phyloP scores from a whole-genome alignment of 2,329 filamentous ascomycete genomes.

The Scedosporium dehoogii region DNA sequence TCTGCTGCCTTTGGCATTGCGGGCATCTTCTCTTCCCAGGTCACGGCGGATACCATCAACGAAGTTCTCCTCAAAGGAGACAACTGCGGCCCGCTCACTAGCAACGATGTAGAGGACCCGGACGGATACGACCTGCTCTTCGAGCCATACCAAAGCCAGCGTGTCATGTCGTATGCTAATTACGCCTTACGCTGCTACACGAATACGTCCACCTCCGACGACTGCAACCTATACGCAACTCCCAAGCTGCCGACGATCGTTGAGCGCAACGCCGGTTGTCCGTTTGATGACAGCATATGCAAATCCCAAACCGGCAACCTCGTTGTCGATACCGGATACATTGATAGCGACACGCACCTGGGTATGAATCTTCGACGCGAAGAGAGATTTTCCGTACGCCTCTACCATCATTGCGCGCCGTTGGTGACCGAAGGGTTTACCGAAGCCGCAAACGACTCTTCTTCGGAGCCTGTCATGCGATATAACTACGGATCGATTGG shows the following conservation, averaged over 20 bases:
- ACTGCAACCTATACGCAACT: slow-evolving; percentile 4
- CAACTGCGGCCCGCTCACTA: slow-evolving; percentile 6
- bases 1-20: slow-evolving; percentile 4
- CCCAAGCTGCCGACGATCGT: slow-evolving; percentile 3
- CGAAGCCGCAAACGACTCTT: background rate
- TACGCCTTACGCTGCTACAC: slow-evolving; percentile 15
- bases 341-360: slow-evolving; percentile 12
- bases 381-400: slow-evolving; percentile 8
- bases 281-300: slow-evolving; percentile 12
- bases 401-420: background rate
- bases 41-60: slow-evolving; percentile 4
- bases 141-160: background rate
- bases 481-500: background rate
- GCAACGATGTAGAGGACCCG: background rate
- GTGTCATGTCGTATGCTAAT: slow-evolving; percentile 6
- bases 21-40: slow-evolving; percentile 6
- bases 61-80: slow-evolving; percentile 3
- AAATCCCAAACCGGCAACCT: slow-evolving; percentile 2
- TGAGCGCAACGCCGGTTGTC: slow-evolving; percentile 9
- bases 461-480: background rate
- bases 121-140: background rate
- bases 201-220: slow-evolving; percentile 1
- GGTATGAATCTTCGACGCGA: slow-evolving; percentile 13
- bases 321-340: slow-evolving; percentile 9
- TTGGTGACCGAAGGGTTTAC: background rate